These are phyloP conservation scores for Russula griseocarnosa DNA, from an alignment of 768 basidiomycete genomes.

Conservation along the genomic window DNA sequence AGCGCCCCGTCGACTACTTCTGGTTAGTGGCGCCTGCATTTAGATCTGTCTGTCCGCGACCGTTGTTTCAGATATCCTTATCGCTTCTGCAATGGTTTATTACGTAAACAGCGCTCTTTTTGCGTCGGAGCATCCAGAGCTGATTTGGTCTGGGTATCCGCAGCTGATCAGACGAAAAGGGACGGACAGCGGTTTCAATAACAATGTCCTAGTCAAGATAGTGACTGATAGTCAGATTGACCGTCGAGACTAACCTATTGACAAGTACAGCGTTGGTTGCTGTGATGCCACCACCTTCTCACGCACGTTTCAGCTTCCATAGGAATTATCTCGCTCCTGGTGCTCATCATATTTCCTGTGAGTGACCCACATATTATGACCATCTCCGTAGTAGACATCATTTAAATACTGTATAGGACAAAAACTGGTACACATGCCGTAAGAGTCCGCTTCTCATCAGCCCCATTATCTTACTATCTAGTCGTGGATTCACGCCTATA, in stretches of 20 bases:
- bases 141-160: neutral
- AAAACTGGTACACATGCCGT: conserved; percentile 18
- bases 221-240: conserved; percentile 31
- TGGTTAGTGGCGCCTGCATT: neutral
- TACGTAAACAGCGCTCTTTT: neutral
- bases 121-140: neutral
- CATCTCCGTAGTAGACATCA: neutral
- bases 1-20: neutral
- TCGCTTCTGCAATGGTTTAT: conserved; percentile 13
- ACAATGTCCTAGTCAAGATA: conserved; percentile 23
- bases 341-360: conserved; percentile 11
- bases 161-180: neutral
- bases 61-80: neutral
- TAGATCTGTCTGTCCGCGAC: conserved; percentile 16
- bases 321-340: neutral
- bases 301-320: conserved; percentile 4
- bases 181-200: neutral
- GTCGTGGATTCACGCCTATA: neutral
- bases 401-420: conserved; percentile 1
- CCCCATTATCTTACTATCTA: neutral
- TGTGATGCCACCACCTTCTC: neutral
- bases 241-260: conserved; percentile 31
- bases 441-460: neutral
- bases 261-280: neutral
- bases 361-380: neutral